These are phyloP conservation scores for Hebeloma cylindrosporum DNA, from an alignment of 768 basidiomycete species.

Conservation along the genomic window DNA sequence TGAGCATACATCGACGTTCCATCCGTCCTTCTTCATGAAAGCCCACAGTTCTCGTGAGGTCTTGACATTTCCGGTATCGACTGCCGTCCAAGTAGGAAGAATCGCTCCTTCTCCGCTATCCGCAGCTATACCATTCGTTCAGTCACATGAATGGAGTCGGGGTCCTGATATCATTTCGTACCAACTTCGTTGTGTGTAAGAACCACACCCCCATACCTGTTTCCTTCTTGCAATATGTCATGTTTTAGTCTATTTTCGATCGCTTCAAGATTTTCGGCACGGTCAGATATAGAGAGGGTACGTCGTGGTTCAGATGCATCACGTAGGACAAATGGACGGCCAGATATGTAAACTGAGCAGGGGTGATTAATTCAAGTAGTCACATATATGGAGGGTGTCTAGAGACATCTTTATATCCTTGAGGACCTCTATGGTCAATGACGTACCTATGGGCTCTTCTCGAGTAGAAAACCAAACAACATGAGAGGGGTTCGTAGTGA, in stretches of 20 bases:
- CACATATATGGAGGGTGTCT: too few relatives aligned
- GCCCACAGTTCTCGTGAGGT: slow-evolving; percentile 89
- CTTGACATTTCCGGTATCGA: slow-evolving; percentile 79
- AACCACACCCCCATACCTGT: slow-evolving; percentile 84
- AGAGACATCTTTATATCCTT: too few relatives aligned
- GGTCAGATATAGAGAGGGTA: slow-evolving; percentile 79
- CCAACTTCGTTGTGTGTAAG: slow-evolving; percentile 93
- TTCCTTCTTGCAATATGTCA: slow-evolving; percentile 87
- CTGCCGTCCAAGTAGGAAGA: slow-evolving; percentile 90
- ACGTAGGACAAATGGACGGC: slow-evolving; percentile 88
- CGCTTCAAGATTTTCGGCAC: slow-evolving; percentile 93
- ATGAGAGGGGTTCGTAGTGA: slow-evolving; percentile 59
- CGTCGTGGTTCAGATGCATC: slow-evolving; percentile 83
- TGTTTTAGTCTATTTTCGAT: slow-evolving; percentile 87
- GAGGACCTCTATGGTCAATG: not conserved
- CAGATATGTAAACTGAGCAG: slow-evolving; percentile 76
- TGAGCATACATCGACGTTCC: slow-evolving; percentile 81
- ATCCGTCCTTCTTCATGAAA: slow-evolving; percentile 74
- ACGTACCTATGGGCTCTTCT: slow-evolving; percentile 90
- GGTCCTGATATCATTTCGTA: slow-evolving; percentile 29
- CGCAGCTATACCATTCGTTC: slow-evolving; percentile 14
- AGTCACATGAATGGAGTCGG: not conserved
- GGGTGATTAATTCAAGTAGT: too few relatives aligned
- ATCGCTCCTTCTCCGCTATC: slow-evolving; percentile 73
- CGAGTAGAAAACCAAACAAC: slow-evolving; percentile 97